Evolutionary conservation across 495 filamentous ascomycete species (phyloP).

Genomic region (Penicillium riverlandense): DNA sequence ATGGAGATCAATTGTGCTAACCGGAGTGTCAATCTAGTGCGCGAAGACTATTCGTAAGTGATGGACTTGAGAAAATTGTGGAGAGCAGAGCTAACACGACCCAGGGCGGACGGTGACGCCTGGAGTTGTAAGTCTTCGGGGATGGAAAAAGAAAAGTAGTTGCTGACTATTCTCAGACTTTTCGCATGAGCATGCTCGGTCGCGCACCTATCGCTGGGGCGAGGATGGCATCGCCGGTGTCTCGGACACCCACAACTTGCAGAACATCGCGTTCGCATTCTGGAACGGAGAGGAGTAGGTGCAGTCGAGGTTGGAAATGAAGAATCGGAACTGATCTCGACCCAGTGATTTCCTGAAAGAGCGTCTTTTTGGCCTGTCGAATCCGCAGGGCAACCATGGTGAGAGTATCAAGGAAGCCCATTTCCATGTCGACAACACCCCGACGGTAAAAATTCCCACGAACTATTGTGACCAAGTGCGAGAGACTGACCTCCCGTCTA

Average conservation of each 20-base stretch:
- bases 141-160: not conserved
- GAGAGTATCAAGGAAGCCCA: conserved; percentile 95
- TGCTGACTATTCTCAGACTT: conserved; percentile 55
- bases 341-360: conserved; percentile 85
- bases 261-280: conserved; percentile 92
- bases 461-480: no score
- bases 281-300: conserved; percentile 95
- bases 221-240: conserved; percentile 97
- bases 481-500: conserved; percentile 17
- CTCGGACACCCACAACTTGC: conserved; percentile 79
- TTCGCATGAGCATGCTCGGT: conserved; percentile 82
- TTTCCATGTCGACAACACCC: conserved; percentile 94
- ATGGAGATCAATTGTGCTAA: conserved; percentile 1
- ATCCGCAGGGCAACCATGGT: conserved; percentile 93
- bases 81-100: conserved; percentile 1
- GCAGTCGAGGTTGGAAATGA: not conserved
- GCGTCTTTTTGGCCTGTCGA: conserved; percentile 86
- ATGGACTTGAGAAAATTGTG: not conserved
- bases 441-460: conserved; percentile 30
- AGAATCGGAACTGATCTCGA: not conserved
- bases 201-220: conserved; percentile 85
- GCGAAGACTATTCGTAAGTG: conserved; percentile 88
- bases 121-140: conserved; percentile 72
- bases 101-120: conserved; percentile 73
- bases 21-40: conserved; percentile 43